Evolutionary conservation across 192 early-diverging fungal genomes (phyloP), one percentile per base, ranked within the genome.

Genomic region (Neocallimastix lanati): DNA sequence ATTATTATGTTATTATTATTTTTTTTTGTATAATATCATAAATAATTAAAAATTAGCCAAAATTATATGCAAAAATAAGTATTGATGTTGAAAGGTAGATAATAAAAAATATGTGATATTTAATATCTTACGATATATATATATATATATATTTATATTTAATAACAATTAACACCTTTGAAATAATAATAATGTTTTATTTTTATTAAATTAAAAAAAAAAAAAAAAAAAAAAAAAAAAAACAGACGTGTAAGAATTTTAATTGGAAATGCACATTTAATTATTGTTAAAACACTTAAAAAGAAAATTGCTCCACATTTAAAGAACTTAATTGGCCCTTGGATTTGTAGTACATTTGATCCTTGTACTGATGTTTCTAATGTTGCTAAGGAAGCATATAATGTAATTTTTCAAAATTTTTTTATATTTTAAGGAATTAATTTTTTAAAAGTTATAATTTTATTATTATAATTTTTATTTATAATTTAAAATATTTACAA

Each of bases 321-420:
- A 25, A 96, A 94, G 84, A 87, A 89, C 25, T 83, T 98, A 28
- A 88, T 96, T 81, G 93, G 92, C 0, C 85, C 93, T 5, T 99
- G 97, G 97, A 82, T 97, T 28, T 88, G 87, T 4, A 86, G 90
- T 28, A 91, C 86, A 78, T 98, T 94, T 84, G 97, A 99, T 83
- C 90, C 90, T 11, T 86, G 89, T 18, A 88, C 90, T 29, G 96
- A 99, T 79, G 91, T 95, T 76, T 86, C 92, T 1, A 85, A 84
- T 78, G 81, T 86, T 1, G 91, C 94, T 18, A 83, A 33, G 14
- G 84, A 89, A 29, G 84, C 94, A 1, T 93, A 94, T 85, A 84
- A 93, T 85, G 92, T 93, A 84, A 67, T 67, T 67, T 11, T 67
- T 67, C n/a, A 9, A 12, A 38, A 36, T 28, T 79, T 84, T 28